phyloP scores from a whole-genome alignment of 352 stramenopile species.

The Phytophthora europaea region DNA sequence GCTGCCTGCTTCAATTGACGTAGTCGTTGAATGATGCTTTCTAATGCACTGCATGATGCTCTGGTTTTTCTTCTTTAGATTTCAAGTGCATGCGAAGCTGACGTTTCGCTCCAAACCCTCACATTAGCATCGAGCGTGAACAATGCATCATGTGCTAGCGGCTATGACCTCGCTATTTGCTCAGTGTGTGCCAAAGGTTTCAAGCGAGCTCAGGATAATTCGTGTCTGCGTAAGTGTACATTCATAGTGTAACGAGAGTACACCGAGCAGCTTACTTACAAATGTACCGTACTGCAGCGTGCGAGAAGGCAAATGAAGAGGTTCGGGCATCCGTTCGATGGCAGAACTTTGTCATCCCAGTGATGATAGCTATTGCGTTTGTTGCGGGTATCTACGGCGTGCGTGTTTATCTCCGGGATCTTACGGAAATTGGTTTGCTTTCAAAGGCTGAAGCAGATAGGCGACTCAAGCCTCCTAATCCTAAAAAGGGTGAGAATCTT shows the following conservation, averaged over 20 bases:
- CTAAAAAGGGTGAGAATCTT: slow-evolving; percentile 28
- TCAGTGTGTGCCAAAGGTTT: slow-evolving; percentile 68
- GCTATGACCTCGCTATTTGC: slow-evolving; percentile 74
- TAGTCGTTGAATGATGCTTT: neutral
- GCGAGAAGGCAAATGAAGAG: slow-evolving; percentile 58
- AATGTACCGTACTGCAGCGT: slow-evolving; percentile 45
- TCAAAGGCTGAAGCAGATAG: slow-evolving; percentile 73
- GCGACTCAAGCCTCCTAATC: slow-evolving; percentile 42
- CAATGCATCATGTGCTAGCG: slow-evolving; percentile 49
- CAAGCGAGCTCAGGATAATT: slow-evolving; percentile 67
- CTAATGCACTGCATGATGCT: neutral
- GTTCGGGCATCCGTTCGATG: slow-evolving; percentile 62
- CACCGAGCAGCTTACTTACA: neutral
- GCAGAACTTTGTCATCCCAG: slow-evolving; percentile 83
- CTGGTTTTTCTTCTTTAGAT: slow-evolving; percentile 36
- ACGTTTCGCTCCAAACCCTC: slow-evolving; percentile 55
- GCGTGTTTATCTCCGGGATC: slow-evolving; percentile 63
- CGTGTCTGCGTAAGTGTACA: slow-evolving; percentile 58
- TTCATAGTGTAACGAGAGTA: neutral
- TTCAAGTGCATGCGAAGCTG: slow-evolving; percentile 52
- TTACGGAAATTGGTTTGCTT: slow-evolving; percentile 70
- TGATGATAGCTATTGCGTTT: slow-evolving; percentile 51
- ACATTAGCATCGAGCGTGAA: slow-evolving; percentile 21
- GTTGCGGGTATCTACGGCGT: slow-evolving; percentile 47
- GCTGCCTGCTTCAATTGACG: neutral